A percentile compares a stretch with the other conserved stretches of the same genome.
Conservation (phyloP, 2,329 filamentous ascomycete species). For the Aureobasidium sp. region DNA sequence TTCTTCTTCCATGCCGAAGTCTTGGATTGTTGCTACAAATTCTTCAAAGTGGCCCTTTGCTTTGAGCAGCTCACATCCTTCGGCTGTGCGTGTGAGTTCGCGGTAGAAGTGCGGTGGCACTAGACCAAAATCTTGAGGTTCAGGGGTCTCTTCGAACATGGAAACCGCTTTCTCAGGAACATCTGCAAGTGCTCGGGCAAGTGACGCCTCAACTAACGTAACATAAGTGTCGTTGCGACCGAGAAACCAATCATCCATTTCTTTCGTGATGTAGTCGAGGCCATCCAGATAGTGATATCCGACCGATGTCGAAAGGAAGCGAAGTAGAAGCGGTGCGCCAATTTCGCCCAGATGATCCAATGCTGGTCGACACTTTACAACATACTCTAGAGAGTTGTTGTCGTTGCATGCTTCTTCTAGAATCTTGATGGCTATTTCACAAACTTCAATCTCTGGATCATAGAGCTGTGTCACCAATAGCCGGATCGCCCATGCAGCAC, state of each 20-base stretch:
- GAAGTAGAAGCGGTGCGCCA: conserved; percentile 81
- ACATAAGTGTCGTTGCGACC: conserved; percentile 97
- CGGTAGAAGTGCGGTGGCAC: conserved; percentile 98
- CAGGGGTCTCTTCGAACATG: conserved; percentile 42
- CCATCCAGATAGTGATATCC: conserved; percentile 97
- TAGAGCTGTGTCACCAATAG: conserved; percentile 97
- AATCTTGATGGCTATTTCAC: conserved; percentile 92
- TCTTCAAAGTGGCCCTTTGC: conserved; percentile 96
- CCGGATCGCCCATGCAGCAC: conserved; percentile 93
- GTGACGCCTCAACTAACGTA: conserved; percentile 85
- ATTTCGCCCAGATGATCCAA: conserved; percentile 96
- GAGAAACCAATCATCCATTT: conserved; percentile 99
- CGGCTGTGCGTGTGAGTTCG: conserved; percentile 83
- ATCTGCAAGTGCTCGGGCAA: conserved; percentile 73
- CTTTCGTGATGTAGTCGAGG: conserved; percentile 95
- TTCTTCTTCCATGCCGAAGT: conserved; percentile 76
- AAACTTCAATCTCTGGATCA: conserved; percentile 94
- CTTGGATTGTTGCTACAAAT: conserved; percentile 80
- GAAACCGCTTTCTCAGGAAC: conserved; percentile 53
- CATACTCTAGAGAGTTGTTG: conserved; percentile 84
- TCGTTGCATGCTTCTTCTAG: conserved; percentile 95
- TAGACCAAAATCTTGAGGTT: conserved; percentile 44
- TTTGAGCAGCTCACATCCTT: conserved; percentile 82
- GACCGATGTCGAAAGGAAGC: conserved; percentile 91
- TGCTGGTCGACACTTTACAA: conserved; percentile 90